Base-by-base conservation (phyloP, 805 yeast species). In the Saturnispora diversa region DNA sequence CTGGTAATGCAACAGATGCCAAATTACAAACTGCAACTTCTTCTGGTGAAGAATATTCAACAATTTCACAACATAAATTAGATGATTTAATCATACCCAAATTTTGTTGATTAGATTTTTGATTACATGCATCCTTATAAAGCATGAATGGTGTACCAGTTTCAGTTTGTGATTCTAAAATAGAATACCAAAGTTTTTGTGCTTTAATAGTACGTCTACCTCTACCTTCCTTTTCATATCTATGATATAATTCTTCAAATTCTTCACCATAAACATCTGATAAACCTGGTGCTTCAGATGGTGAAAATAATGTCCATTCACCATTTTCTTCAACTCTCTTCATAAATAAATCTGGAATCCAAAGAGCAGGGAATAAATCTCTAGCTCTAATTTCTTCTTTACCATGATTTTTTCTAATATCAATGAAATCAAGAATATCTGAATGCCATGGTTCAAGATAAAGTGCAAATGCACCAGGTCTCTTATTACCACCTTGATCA, bases 141-240 rank as follows among this genome's bases (percentile, higher is more conserved):
- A 74, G 63, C 79, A 74, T 73, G 63, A 74, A 74, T 33, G 80
- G 80, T 37, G 77, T 73, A 55, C 80, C 80, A 25, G 80, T 74
- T 59, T 74, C 80, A 35, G 80, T 74, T 58, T 74, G 80, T 19
- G 79, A 75, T 55, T 74, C 79, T 55, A 74, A 64, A 38, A 74
- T 71, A 27, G 77, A 64, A 49, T 73, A 72, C 80, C 80, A 74
- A 48, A 74, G 65, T 57, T 74, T 74, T 54, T 74, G 80, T 17
- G 80, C 80, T 59, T 70, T 72, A 47, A 74, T 61, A 21, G 72
- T 67, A 42, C 58, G 52, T 53, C 68, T 65, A 39, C 74, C 77
- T 49, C 70, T 66, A 37, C 68, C 68, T 56, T 70, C 75, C 28
- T 52, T 48, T 57, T 74, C 80, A 57, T 74, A 74, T 43, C 51